phyloP scores from a whole-genome alignment of 441 rosid species.

The Breynia disticha region DNA sequence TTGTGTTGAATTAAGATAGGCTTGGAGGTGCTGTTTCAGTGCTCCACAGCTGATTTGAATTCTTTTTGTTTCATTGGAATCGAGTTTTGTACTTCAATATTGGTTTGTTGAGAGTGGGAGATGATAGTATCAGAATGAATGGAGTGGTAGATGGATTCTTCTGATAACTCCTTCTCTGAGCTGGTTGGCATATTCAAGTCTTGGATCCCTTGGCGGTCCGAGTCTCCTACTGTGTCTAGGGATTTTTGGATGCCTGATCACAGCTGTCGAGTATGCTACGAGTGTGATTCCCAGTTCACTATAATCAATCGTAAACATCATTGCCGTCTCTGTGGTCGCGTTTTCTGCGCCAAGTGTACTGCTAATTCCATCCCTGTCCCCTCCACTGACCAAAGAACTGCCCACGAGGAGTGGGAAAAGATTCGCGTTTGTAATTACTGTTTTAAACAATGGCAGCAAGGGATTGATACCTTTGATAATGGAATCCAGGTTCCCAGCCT shows the following conservation, averaged over 20 bases:
- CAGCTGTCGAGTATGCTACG: conserved; percentile 95
- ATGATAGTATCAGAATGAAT: conserved; percentile 65
- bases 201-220: conserved; percentile 78
- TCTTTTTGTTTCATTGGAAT: no score
- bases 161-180: conserved; percentile 54
- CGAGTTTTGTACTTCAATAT: no score
- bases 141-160: conserved; percentile 56
- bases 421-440: conserved; percentile 92
- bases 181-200: conserved; percentile 43
- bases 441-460: conserved; percentile 73
- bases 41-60: no score
- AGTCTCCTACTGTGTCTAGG: conserved; percentile 71
- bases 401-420: conserved; percentile 60
- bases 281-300: conserved; percentile 81
- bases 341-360: conserved; percentile 95
- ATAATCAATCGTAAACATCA: conserved; percentile 80
- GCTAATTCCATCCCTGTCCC: conserved; percentile 61
- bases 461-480: conserved; percentile 34
- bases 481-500: conserved; percentile 43
- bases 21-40: no score
- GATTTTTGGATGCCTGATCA: conserved; percentile 99
- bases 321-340: conserved; percentile 85
- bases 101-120: conserved; percentile 27
- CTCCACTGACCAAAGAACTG: conserved; percentile 30
- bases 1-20: no score